Evolutionary conservation across 2,329 filamentous ascomycete species (phyloP), one percentile per base, ranked within the genome.

Genomic region (Fusarium sp.): DNA sequence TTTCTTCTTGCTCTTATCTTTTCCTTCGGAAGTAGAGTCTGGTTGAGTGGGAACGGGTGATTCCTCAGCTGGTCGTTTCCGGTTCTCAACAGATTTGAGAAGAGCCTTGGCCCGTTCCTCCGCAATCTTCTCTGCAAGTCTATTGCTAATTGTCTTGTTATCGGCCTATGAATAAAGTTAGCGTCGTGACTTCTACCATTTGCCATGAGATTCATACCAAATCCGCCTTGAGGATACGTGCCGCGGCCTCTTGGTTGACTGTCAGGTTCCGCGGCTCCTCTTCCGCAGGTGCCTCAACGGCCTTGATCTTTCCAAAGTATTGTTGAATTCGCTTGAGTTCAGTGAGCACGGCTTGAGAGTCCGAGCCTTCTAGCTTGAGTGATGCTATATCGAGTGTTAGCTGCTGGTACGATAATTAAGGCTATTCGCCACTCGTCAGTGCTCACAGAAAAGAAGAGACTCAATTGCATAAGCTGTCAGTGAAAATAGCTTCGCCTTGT

Each of bases 401-500:
- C 35, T 53, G 5, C 40, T 28, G 43, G n/a, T 31, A 12, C 6
- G 11, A 38, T 19, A 12, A 5, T 4, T 4, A 10, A 13, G 7
- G 7, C 10, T 3, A 6, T 12, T 3, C n/a, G 19, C 12, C 3
- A 2, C 12, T 29, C 10, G 12, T 8, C 6, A n/a, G 6, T 26
- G 35, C 43, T 63, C 78, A 93, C 91, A 91, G 77, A 96, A 98
- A 7, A 99, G 80, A 9, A 97, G 80, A 1, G 93, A 96, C 73
- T 98, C 94, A 63, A 99, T 89, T 0, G 93, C 86, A 75, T 98
- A 99, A 15, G 92, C 90, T 47, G 89, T 83, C 19, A 96, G 82
- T n/a, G 95, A 89, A 74, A 96, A 92, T 58, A 97, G 87, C 79
- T 98, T 97, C 7, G 95, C 93, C 79, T 92, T 93, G 80, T 98